Percentiles rank a stretch among this genome's conserved stretches.
Evolutionary conservation across 768 basidiomycete genomes (phyloP).

Genomic region (Hygrocybe coccinea): DNA sequence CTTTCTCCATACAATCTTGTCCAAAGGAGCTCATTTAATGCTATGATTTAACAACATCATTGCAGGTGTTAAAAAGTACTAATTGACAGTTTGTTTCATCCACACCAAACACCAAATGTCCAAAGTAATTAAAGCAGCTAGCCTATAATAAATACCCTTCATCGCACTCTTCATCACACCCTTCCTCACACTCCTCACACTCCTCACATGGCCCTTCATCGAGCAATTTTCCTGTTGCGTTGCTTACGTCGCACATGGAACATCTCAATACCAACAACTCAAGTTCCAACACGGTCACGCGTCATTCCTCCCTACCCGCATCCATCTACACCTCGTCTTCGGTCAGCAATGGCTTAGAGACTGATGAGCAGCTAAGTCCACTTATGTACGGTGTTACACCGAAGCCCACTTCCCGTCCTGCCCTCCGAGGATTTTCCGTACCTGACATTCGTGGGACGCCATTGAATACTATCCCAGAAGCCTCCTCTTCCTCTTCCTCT

Average conservation of each 20-base stretch:
- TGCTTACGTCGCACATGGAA: constrained; percentile 18
- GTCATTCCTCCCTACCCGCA: constrained; percentile 34
- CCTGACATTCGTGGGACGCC: constrained; percentile 28
- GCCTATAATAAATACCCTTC: too few relatives aligned
- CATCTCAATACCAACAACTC: constrained; percentile 15
- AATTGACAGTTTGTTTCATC: too few relatives aligned
- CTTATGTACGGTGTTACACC: constrained; percentile 35
- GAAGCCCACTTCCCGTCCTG: constrained; percentile 22
- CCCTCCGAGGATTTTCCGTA: constrained; percentile 31
- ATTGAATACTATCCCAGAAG: constrained; percentile 39
- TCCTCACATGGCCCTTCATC: too few relatives aligned
- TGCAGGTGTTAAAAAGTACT: too few relatives aligned
- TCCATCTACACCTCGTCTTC: constrained; percentile 19
- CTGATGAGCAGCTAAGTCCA: constrained; percentile 44
- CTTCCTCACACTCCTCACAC: too few relatives aligned
- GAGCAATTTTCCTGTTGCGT: background rate
- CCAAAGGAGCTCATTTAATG: too few relatives aligned
- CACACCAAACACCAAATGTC: too few relatives aligned
- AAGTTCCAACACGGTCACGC: constrained; percentile 15
- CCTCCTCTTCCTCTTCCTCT: background rate
- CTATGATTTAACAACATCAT: too few relatives aligned
- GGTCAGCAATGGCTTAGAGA: constrained; percentile 20
- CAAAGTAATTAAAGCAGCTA: too few relatives aligned
- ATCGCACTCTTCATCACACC: too few relatives aligned
- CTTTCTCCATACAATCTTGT: too few relatives aligned